Percentiles rank a stretch among this genome's conserved stretches.
Conservation (phyloP, 768 basidiomycete genomes). For the Termitomyces titanicus region DNA sequence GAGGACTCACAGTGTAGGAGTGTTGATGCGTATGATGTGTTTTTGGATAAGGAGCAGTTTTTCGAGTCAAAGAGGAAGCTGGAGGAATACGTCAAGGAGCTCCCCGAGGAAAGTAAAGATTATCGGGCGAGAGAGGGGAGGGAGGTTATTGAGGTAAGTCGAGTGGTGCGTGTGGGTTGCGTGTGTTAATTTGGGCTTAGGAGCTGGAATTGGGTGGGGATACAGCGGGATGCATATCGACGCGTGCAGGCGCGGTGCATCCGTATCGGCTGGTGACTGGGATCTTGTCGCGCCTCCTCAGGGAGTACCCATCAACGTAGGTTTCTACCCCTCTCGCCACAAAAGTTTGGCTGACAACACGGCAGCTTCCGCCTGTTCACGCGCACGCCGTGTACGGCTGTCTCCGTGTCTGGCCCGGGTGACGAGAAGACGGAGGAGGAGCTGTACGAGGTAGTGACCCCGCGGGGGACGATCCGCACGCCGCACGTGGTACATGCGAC, state of each 20-base stretch:
- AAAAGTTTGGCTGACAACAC: not conserved
- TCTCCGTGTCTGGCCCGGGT: conserved; percentile 17
- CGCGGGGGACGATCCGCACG: conserved; percentile 53
- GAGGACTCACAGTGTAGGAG: conserved; percentile 52
- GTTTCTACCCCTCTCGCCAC: conserved; percentile 2
- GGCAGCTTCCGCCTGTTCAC: conserved; percentile 57
- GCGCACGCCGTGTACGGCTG: conserved; percentile 55
- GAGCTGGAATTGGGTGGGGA: conserved; percentile 42
- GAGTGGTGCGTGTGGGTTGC: not conserved
- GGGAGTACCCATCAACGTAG: conserved; percentile 47
- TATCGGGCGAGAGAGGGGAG: conserved; percentile 30
- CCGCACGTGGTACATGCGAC: conserved; percentile 78
- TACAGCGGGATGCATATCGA: conserved; percentile 48
- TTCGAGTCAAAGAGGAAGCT: conserved; percentile 41
- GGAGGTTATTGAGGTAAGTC: conserved; percentile 26
- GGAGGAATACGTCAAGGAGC: conserved; percentile 40
- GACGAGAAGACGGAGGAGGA: conserved; percentile 5
- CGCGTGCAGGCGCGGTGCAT: conserved; percentile 59
- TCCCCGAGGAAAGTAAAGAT: conserved; percentile 42
- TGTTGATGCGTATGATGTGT: conserved; percentile 60
- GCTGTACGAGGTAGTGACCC: conserved; percentile 56
- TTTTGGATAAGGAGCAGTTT: conserved; percentile 38
- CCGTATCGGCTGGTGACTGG: conserved; percentile 69
- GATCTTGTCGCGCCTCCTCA: conserved; percentile 49
- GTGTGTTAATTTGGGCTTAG: conserved; percentile 26